Conservation (phyloP, 1,284 basidiomycete species). For the Puccinia sorghi region DNA sequence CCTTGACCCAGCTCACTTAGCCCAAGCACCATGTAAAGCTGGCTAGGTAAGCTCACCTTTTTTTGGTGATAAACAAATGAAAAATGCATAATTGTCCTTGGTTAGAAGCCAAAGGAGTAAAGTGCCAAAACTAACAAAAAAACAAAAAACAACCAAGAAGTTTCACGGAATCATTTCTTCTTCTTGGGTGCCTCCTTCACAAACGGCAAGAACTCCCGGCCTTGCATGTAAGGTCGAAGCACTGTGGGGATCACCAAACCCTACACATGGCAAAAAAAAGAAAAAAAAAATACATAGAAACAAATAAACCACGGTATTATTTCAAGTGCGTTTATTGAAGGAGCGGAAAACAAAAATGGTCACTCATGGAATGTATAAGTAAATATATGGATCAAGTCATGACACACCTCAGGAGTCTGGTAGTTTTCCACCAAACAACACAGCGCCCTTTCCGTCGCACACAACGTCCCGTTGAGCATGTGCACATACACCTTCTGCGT, state of each 20-base stretch:
- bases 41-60: no score
- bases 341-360: background rate
- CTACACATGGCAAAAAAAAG: background rate
- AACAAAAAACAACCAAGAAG: background rate
- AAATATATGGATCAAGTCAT: background rate
- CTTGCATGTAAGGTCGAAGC: conserved; percentile 38
- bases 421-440: conserved; percentile 99
- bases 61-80: no score
- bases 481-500: conserved; percentile 87
- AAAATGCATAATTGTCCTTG: no score
- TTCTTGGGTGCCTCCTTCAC: conserved; percentile 46
- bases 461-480: conserved; percentile 97
- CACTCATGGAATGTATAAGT: background rate
- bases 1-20: no score
- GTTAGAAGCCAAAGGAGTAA: no score
- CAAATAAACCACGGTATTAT: no score
- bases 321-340: background rate
- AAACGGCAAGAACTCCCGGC: conserved; percentile 37
- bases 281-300: background rate
- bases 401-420: conserved; percentile 73
- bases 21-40: no score
- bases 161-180: conserved; percentile 38
- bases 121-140: no score
- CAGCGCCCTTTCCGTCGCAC: conserved; percentile 91
- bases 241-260: conserved; percentile 29